Evolutionary conservation across 371 early-diverging fungal genomes (phyloP).

Genomic region (Mortierella sp.): DNA sequence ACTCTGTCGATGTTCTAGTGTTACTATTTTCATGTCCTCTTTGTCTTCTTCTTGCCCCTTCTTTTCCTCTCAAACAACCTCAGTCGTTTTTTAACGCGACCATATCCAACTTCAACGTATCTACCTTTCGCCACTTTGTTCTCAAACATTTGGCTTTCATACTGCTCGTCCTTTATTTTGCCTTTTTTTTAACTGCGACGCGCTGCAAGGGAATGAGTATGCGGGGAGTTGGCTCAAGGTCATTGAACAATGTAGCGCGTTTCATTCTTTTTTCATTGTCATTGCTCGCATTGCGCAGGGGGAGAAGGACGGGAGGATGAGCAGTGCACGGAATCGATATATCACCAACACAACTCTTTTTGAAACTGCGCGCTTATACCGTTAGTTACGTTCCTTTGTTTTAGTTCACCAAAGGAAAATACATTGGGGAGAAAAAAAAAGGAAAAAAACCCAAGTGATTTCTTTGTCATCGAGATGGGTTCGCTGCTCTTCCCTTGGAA

Average conservation of each 20-base stretch:
- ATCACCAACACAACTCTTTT: background rate
- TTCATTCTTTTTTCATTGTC: background rate
- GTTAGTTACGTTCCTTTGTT: background rate
- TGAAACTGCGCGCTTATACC: background rate
- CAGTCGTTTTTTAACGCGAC: conserved; percentile 20
- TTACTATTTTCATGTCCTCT: too few species aligned
- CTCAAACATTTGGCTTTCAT: background rate
- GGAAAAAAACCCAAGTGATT: too few species aligned
- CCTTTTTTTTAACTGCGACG: too few species aligned
- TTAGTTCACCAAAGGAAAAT: too few species aligned
- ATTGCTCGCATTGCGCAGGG: background rate
- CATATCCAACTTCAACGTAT: too few species aligned
- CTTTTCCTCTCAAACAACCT: too few species aligned
- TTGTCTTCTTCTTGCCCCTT: too few species aligned
- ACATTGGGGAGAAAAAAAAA: background rate
- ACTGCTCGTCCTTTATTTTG: background rate
- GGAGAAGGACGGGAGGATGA: background rate
- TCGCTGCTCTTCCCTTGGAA: background rate
- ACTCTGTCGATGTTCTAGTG: too few species aligned
- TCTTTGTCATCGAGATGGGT: background rate
- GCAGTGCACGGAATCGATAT: background rate
- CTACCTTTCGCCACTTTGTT: too few species aligned
- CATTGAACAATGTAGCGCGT: background rate
- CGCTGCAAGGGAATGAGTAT: background rate
- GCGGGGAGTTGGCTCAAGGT: background rate